phyloP scores from a whole-genome alignment of 352 stramenopile genomes.

The Pythium insidiosum region DNA sequence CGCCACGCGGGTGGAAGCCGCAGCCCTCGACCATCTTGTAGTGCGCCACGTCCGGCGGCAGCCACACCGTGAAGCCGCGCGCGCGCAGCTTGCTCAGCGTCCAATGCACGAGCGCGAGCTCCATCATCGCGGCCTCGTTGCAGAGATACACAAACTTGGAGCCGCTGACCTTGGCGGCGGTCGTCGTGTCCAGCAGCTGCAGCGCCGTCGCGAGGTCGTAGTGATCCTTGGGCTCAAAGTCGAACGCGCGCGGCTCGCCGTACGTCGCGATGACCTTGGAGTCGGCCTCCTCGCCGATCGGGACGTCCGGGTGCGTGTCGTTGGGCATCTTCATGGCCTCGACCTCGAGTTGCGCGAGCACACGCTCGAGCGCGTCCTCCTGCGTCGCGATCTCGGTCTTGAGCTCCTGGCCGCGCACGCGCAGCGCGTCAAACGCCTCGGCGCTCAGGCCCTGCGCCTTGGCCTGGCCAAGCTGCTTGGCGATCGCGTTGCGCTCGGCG shows the following conservation, averaged over 20 bases:
- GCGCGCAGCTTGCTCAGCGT: slow-evolving; percentile 58
- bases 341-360: slow-evolving; percentile 43
- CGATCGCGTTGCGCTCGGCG: slow-evolving; percentile 54
- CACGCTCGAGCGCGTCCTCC: slow-evolving; percentile 27
- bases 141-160: slow-evolving; percentile 84
- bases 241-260: slow-evolving; percentile 45
- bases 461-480: slow-evolving; percentile 47
- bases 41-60: slow-evolving; percentile 79
- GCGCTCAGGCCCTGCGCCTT: slow-evolving; percentile 26
- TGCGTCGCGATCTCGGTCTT: slow-evolving; percentile 40
- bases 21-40: slow-evolving; percentile 78
- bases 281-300: slow-evolving; percentile 45
- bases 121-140: slow-evolving; percentile 84
- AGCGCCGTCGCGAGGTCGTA: slow-evolving; percentile 60
- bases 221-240: slow-evolving; percentile 60
- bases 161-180: slow-evolving; percentile 52
- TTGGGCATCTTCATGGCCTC: slow-evolving; percentile 77
- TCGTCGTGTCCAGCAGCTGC: slow-evolving; percentile 68
- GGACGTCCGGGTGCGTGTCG: slow-evolving; percentile 63
- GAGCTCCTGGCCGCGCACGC: slow-evolving; percentile 35
- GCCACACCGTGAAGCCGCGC: slow-evolving; percentile 65
- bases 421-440: slow-evolving; percentile 30
- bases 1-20: slow-evolving; percentile 79
- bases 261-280: slow-evolving; percentile 44
- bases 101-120: slow-evolving; percentile 80